These are phyloP conservation scores for Xylariales sp. DNA, from an alignment of 2,329 filamentous ascomycete species.

Conservation along the genomic window DNA sequence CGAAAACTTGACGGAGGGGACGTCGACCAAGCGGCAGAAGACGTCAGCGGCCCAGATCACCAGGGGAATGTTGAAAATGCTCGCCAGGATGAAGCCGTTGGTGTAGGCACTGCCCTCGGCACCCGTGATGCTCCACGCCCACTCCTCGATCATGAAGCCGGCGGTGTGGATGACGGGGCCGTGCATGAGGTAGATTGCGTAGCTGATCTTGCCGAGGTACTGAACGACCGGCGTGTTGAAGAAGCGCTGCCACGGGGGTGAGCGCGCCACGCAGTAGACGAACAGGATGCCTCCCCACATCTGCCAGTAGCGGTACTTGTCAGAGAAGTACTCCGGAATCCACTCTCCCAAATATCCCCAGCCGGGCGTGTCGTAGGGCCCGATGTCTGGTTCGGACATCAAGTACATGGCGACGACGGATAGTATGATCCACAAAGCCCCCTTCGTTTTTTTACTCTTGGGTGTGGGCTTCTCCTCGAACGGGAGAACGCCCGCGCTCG, in stretches of 20 bases:
- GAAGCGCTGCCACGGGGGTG: slow-evolving; percentile 40
- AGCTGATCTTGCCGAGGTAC: slow-evolving; percentile 58
- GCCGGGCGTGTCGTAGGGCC: slow-evolving; percentile 40
- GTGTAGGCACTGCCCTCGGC: slow-evolving; percentile 40
- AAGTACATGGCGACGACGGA: slow-evolving; percentile 51
- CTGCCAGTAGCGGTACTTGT: slow-evolving; percentile 54
- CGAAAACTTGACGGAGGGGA: slow-evolving; percentile 50
- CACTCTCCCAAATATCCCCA: slow-evolving; percentile 43
- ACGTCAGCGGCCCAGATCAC: slow-evolving; percentile 52
- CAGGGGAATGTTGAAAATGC: slow-evolving; percentile 42
- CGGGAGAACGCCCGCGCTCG: slow-evolving; percentile 15
- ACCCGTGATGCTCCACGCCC: slow-evolving; percentile 44
- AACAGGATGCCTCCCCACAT: slow-evolving; percentile 48
- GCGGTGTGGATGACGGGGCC: slow-evolving; percentile 49
- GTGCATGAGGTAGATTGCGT: slow-evolving; percentile 58
- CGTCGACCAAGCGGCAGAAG: slow-evolving; percentile 52
- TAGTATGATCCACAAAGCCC: slow-evolving; percentile 32
- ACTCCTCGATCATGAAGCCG: slow-evolving; percentile 47
- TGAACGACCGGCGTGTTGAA: slow-evolving; percentile 47
- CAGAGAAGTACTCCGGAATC: slow-evolving; percentile 45
- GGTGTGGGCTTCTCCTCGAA: slow-evolving; percentile 11
- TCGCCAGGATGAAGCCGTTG: slow-evolving; percentile 41
- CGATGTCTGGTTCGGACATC: slow-evolving; percentile 39
- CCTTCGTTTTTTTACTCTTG: slow-evolving; percentile 7
- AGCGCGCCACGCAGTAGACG: slow-evolving; percentile 44